Conservation (phyloP, 2,329 filamentous ascomycete genomes). For the Sphaerulina populicola region DNA sequence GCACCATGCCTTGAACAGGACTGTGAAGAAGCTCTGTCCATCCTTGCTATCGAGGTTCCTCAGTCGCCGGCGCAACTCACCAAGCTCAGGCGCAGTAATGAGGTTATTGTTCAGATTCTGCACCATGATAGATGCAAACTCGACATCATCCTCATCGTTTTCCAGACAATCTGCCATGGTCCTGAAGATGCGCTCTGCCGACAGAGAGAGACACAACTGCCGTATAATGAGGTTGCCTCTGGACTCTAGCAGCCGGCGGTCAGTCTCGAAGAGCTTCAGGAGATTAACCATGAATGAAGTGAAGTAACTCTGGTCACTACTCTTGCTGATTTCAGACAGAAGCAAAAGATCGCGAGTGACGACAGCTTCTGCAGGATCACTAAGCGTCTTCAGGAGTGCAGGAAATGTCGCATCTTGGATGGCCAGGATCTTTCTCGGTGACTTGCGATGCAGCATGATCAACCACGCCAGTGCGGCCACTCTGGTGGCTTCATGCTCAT, state of each 20-base stretch:
- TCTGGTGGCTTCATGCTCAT: constrained; percentile 91
- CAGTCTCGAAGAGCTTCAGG: constrained; percentile 88
- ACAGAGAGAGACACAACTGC: constrained; percentile 85
- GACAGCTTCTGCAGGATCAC: constrained; percentile 88
- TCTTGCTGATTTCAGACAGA: constrained; percentile 88
- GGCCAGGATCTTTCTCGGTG: constrained; percentile 75
- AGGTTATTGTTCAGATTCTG: constrained; percentile 99
- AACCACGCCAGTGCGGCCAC: constrained; percentile 92
- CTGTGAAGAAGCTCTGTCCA: constrained; percentile 89
- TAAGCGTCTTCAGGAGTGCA: constrained; percentile 88
- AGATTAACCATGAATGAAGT: constrained; percentile 97
- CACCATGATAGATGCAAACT: constrained; percentile 99
- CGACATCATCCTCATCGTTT: constrained; percentile 87
- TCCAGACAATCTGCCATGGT: constrained; percentile 94
- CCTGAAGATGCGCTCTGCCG: constrained; percentile 88
- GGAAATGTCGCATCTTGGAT: constrained; percentile 98
- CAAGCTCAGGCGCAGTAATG: constrained; percentile 89
- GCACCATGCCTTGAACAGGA: constrained; percentile 93
- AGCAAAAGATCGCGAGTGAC: constrained; percentile 91
- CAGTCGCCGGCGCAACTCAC: constrained; percentile 80
- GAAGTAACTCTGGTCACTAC: constrained; percentile 96
- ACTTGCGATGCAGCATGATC: constrained; percentile 94
- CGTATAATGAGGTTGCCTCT: constrained; percentile 93
- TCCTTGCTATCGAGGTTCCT: constrained; percentile 88
- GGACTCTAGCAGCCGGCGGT: constrained; percentile 81